These are phyloP conservation scores for Nemania serpens DNA, from an alignment of 2,329 filamentous ascomycete species.

Conservation along the genomic window DNA sequence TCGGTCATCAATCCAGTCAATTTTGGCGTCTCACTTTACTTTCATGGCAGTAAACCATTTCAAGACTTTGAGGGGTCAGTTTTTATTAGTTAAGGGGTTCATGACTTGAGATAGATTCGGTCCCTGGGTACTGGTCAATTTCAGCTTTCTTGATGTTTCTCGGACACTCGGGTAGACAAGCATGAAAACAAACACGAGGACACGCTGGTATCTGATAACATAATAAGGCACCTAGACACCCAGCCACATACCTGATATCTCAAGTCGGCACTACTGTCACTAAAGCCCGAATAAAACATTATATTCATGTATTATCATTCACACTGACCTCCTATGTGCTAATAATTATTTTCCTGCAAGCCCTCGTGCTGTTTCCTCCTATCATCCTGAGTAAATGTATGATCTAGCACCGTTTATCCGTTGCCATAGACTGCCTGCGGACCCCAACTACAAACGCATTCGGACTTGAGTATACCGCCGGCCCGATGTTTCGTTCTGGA, in stretches of 20 bases:
- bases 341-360: too few relatives aligned
- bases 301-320: slow-evolving; percentile 6
- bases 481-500: too few relatives aligned
- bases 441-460: too few relatives aligned
- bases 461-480: too few relatives aligned
- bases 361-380: too few relatives aligned
- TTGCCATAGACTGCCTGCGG: too few relatives aligned
- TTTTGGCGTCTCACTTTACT: slow-evolving; percentile 20
- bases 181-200: slow-evolving; percentile 12
- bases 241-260: slow-evolving; percentile 29
- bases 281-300: slow-evolving; percentile 21
- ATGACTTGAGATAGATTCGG: slow-evolving; percentile 26
- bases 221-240: slow-evolving; percentile 11
- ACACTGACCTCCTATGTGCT: background rate
- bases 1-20: background rate
- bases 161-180: slow-evolving; percentile 16
- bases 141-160: slow-evolving; percentile 9
- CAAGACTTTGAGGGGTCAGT: slow-evolving; percentile 7
- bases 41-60: slow-evolving; percentile 33
- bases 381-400: background rate
- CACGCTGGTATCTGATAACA: slow-evolving; percentile 7
- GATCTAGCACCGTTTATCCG: too few relatives aligned
- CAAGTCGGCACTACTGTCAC: slow-evolving; percentile 31
- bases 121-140: slow-evolving; percentile 16
- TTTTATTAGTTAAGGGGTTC: slow-evolving; percentile 17